phyloP scores from a whole-genome alignment of 108 stramenopile species.

The Cyclotella baltica region DNA sequence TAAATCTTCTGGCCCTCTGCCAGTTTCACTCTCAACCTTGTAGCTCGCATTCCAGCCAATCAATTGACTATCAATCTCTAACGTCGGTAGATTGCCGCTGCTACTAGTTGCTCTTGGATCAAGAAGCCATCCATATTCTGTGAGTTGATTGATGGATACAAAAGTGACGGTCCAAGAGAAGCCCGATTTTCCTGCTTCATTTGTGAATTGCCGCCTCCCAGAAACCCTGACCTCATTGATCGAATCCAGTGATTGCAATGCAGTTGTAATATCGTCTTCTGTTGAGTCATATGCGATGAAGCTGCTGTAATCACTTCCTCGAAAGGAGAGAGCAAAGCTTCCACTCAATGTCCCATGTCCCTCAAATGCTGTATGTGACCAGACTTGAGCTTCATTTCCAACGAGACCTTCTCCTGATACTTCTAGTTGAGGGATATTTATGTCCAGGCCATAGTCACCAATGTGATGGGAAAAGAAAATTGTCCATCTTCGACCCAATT shows the following conservation, averaged over 20 bases:
- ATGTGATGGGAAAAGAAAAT: slow-evolving; percentile 52
- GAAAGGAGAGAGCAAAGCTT: slow-evolving; percentile 53
- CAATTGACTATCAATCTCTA: slow-evolving; percentile 55
- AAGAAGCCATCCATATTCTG: slow-evolving; percentile 54
- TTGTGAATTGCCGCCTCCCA: slow-evolving; percentile 11
- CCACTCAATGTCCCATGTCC: slow-evolving; percentile 55
- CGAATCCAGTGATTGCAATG: slow-evolving; percentile 54
- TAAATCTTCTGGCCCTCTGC: slow-evolving; percentile 45
- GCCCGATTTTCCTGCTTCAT: slow-evolving; percentile 33
- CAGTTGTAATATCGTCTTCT: slow-evolving; percentile 35
- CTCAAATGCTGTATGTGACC: slow-evolving; percentile 47
- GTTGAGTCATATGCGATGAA: slow-evolving; percentile 52
- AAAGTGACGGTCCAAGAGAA: slow-evolving; percentile 61
- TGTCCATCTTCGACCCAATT: slow-evolving; percentile 65
- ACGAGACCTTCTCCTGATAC: slow-evolving; percentile 28
- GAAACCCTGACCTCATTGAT: slow-evolving; percentile 59
- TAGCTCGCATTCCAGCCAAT: slow-evolving; percentile 58
- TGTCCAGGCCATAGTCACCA: slow-evolving; percentile 35
- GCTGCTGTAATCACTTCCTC: slow-evolving; percentile 36
- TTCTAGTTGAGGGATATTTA: slow-evolving; percentile 45
- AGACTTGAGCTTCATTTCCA: slow-evolving; percentile 46
- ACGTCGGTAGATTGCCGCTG: slow-evolving; percentile 60
- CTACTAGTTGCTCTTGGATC: slow-evolving; percentile 47
- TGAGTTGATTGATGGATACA: slow-evolving; percentile 48
- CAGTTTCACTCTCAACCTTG: slow-evolving; percentile 43